Evolutionary conservation across 495 filamentous ascomycete species (phyloP).

Genomic region (Aspergillus nidulans): DNA sequence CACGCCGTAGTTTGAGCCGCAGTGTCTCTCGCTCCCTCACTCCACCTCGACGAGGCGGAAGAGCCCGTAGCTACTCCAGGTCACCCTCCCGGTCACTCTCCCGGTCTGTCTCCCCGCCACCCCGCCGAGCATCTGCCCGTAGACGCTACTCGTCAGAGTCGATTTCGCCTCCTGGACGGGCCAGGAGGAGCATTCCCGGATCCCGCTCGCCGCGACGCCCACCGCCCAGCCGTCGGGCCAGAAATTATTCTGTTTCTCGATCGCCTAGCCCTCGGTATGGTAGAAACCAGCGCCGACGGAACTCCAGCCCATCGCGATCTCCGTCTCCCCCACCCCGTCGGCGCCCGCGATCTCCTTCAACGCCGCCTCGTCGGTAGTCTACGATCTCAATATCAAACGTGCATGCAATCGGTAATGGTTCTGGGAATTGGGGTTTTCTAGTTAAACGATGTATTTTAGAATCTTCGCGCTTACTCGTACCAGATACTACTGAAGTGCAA

Average conservation of each 20-base stretch:
- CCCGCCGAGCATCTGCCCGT: constrained; percentile 15
- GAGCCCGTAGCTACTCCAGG: constrained; percentile 29
- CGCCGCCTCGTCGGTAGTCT: constrained; percentile 25
- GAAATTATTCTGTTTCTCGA: constrained; percentile 16
- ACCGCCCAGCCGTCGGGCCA: constrained; percentile 10
- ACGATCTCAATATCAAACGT: not conserved
- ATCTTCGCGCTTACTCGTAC: not conserved
- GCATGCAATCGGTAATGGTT: not conserved
- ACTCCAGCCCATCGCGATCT: constrained; percentile 21
- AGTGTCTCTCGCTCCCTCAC: constrained; percentile 33
- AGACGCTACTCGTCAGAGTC: constrained; percentile 25
- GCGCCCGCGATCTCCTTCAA: constrained; percentile 17
- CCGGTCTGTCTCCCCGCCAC: constrained; percentile 33
- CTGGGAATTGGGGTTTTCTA: not conserved
- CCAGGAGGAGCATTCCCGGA: constrained; percentile 15
- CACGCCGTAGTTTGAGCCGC: constrained; percentile 26
- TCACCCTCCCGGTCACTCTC: constrained; percentile 34
- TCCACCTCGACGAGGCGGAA: constrained; percentile 23
- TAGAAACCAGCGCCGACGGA: constrained; percentile 19
- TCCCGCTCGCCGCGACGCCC: constrained; percentile 23
- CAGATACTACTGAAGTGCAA: not conserved
- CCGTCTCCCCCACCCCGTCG: constrained; percentile 18
- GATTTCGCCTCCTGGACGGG: constrained; percentile 25
- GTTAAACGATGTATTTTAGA: constrained; percentile 1
- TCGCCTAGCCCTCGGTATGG: constrained; percentile 22